Percentiles rank a stretch among this genome's conserved stretches.
These are phyloP conservation scores for Aspergillus uvarum DNA, from an alignment of 2,329 filamentous ascomycete species.

Conservation along the genomic window DNA sequence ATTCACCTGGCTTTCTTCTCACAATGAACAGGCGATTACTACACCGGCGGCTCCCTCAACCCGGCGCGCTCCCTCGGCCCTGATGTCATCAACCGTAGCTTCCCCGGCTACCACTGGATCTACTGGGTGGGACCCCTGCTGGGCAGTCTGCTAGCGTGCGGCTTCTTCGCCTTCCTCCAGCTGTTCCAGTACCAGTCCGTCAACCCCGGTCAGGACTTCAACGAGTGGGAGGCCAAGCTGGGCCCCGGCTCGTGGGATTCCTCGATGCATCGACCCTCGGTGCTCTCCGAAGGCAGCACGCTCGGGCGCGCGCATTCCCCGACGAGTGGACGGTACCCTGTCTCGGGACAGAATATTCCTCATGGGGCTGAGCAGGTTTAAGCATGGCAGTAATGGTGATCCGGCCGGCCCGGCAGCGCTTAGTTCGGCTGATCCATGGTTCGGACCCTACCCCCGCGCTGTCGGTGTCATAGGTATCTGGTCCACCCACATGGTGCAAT, in stretches of 20 bases:
- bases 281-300: conserved; percentile 17
- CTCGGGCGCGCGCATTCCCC: conserved; percentile 15
- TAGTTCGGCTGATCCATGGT: background rate
- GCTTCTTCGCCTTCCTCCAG: conserved; percentile 52
- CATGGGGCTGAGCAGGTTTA: background rate
- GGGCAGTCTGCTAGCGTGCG: conserved; percentile 49
- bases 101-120: conserved; percentile 52
- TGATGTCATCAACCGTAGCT: conserved; percentile 46
- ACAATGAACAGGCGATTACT: conserved; percentile 42
- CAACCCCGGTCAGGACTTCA: conserved; percentile 58
- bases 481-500: no score
- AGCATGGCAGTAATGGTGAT: background rate
- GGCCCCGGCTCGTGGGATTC: conserved; percentile 22
- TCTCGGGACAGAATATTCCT: background rate
- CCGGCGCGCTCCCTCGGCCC: conserved; percentile 51
- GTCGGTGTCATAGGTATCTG: background rate
- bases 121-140: conserved; percentile 52
- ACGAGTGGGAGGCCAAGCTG: conserved; percentile 32
- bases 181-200: conserved; percentile 45
- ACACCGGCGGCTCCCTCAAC: conserved; percentile 51
- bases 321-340: background rate
- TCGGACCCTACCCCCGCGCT: background rate
- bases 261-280: conserved; percentile 18
- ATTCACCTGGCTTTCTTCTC: background rate
- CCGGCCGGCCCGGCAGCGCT: background rate